phyloP scores from a whole-genome alignment of 305 asterid species.

The Petunia hybrid region DNA sequence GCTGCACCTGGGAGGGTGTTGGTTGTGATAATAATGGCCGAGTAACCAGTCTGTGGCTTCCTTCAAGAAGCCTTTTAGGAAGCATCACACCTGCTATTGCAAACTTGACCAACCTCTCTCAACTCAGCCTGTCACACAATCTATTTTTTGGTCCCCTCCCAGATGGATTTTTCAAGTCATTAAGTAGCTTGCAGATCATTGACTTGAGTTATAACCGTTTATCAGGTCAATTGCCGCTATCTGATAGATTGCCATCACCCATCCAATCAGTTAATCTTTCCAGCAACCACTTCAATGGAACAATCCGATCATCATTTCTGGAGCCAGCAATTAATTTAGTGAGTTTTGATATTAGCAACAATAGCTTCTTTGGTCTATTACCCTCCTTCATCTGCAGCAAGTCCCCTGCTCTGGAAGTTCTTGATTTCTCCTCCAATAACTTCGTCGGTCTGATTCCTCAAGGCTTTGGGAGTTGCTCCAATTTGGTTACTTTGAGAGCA shows the following conservation, averaged over 20 bases:
- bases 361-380: conserved; percentile 70
- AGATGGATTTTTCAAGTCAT: conserved; percentile 49
- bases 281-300: conserved; percentile 69
- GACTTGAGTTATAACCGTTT: conserved; percentile 80
- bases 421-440: conserved; percentile 78
- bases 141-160: conserved; percentile 68
- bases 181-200: conserved; percentile 46
- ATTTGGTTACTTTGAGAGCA: conserved; percentile 61
- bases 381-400: conserved; percentile 63
- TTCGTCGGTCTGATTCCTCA: conserved; percentile 61
- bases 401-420: conserved; percentile 44
- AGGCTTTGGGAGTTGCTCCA: conserved; percentile 61
- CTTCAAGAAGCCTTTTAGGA: conserved; percentile 70
- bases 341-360: conserved; percentile 70
- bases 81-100: conserved; percentile 51
- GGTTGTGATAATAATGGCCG: conserved; percentile 61
- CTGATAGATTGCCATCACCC: conserved; percentile 47
- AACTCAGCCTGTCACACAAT: conserved; percentile 65
- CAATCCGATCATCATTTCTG: conserved; percentile 53
- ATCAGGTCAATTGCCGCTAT: conserved; percentile 46
- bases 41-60: conserved; percentile 61
- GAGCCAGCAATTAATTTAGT: conserved; percentile 52
- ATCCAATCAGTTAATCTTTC: conserved; percentile 62
- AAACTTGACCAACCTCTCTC: conserved; percentile 59
- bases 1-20: conserved; percentile 90